These are phyloP conservation scores for Fusarium sp. DNA, from an alignment of 2,329 filamentous ascomycete genomes.

Conservation along the genomic window DNA sequence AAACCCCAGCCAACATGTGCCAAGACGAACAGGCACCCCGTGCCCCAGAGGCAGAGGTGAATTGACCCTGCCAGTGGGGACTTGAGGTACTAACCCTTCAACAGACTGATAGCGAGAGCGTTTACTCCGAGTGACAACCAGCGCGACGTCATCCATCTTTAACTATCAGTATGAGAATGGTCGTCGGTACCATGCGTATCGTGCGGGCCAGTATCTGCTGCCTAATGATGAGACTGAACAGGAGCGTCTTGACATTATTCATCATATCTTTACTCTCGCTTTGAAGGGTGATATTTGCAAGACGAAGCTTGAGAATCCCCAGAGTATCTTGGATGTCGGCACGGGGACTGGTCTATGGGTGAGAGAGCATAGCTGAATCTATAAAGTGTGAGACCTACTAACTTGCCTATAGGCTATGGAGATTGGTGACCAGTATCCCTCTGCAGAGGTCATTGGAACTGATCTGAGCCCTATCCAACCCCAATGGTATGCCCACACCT, in stretches of 20 bases:
- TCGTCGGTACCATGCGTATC: slow-evolving; percentile 51
- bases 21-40: slow-evolving; percentile 2
- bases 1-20: neutral
- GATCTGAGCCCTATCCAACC: slow-evolving; percentile 43
- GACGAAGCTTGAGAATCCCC: slow-evolving; percentile 26
- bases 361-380: neutral
- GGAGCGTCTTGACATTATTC: slow-evolving; percentile 64
- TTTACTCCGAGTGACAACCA: slow-evolving; percentile 34
- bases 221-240: slow-evolving; percentile 53
- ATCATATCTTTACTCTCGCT: slow-evolving; percentile 62
- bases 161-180: slow-evolving; percentile 52
- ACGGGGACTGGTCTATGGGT: slow-evolving; percentile 34
- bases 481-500: slow-evolving; percentile 16
- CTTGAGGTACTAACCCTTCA: too few relatives aligned
- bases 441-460: slow-evolving; percentile 37
- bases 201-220: slow-evolving; percentile 46
- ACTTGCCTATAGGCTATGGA: slow-evolving; percentile 56
- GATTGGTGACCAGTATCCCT: slow-evolving; percentile 37
- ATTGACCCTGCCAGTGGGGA: neutral
- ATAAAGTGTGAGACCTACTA: neutral
- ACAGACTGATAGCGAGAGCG: slow-evolving; percentile 13
- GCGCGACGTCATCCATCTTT: slow-evolving; percentile 45
- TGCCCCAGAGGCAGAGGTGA: slow-evolving; percentile 5
- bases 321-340: slow-evolving; percentile 38
- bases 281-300: slow-evolving; percentile 53